A percentile compares a stretch with the other conserved stretches of the same genome.
Conservation (phyloP, 2,329 filamentous ascomycete species). For the Coleophoma eucalyptorum region DNA sequence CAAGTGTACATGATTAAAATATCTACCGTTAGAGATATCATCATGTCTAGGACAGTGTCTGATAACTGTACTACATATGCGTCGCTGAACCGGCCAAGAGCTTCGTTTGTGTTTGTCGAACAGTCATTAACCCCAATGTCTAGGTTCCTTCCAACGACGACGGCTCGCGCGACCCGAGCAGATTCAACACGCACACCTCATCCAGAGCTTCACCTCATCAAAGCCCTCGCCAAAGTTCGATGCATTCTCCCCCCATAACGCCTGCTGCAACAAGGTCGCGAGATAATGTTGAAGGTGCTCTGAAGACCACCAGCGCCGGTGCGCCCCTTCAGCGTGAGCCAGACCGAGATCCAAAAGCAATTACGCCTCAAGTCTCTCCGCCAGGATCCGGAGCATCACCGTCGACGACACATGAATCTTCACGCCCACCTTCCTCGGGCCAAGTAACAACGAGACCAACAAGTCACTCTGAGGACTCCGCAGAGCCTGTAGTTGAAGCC, state of each 20-base stretch:
- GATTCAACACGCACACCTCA: conserved; percentile 61
- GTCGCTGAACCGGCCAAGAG: no score
- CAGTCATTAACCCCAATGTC: no score
- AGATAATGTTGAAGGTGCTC: conserved; percentile 36
- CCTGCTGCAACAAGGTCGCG: conserved; percentile 70
- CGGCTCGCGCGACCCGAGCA: conserved; percentile 53
- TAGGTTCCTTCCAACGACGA: conserved; percentile 60
- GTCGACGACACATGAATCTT: conserved; percentile 26
- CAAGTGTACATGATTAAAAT: no score
- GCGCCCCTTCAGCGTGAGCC: conserved; percentile 31
- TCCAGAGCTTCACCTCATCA: conserved; percentile 64
- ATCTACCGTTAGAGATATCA: no score
- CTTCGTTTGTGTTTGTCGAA: no score
- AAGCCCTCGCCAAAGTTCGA: conserved; percentile 63
- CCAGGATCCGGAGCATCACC: conserved; percentile 45
- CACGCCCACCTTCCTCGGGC: conserved; percentile 28
- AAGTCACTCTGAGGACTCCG: conserved; percentile 16
- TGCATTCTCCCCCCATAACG: conserved; percentile 87
- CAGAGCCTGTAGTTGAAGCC: conserved; percentile 1
- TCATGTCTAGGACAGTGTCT: no score
- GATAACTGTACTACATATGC: no score
- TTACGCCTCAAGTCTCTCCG: conserved; percentile 67
- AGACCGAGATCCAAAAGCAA: conserved; percentile 41
- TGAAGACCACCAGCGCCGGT: conserved; percentile 20
- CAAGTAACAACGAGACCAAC: conserved; percentile 19